Evolutionary conservation across 2,329 filamentous ascomycete genomes (phyloP).

Genomic region (Colletotrichum camelliae): DNA sequence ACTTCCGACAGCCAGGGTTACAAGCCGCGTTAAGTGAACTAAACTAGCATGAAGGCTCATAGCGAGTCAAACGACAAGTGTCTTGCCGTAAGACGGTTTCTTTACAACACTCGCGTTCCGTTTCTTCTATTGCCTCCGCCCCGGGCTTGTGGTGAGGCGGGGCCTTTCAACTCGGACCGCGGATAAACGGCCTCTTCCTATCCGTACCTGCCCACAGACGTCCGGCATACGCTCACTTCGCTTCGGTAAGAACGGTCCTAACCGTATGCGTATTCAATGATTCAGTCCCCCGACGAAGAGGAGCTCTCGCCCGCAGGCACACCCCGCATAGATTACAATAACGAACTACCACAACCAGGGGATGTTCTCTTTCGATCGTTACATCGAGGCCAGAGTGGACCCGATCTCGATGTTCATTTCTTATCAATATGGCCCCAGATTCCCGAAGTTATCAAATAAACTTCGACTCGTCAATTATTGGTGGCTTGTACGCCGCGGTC

Average conservation of each 20-base stretch:
- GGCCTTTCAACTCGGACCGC: background rate
- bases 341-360: background rate
- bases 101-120: background rate
- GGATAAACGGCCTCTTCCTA: background rate
- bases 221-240: background rate
- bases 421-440: background rate
- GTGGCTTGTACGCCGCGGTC: background rate
- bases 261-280: background rate
- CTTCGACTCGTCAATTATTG: background rate
- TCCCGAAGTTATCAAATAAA: background rate
- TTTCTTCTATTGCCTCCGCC: background rate
- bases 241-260: background rate
- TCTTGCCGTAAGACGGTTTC: background rate
- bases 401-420: background rate
- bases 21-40: background rate
- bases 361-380: background rate
- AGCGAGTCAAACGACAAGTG: background rate
- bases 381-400: background rate
- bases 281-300: background rate
- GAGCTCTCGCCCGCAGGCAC: background rate
- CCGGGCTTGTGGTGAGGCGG: background rate
- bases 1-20: background rate
- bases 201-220: background rate
- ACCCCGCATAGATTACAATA: background rate
- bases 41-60: background rate